Percentiles rank a stretch among this genome's conserved stretches.
Evolutionary conservation across 2,329 filamentous ascomycete species (phyloP).

Genomic region (Curvularia lunata): DNA sequence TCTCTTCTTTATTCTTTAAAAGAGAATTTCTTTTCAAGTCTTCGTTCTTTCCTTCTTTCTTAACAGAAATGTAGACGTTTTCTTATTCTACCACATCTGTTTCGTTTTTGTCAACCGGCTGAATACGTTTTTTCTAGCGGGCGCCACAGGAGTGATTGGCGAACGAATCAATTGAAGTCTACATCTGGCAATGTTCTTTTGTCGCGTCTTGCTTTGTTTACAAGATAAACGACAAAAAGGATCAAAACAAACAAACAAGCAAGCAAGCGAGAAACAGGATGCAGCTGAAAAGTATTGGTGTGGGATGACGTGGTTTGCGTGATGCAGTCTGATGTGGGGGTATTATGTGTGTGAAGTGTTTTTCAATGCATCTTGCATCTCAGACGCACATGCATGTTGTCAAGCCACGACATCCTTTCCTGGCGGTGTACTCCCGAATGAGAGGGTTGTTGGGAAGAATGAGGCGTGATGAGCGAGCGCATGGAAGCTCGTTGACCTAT

Average conservation of each 20-base stretch:
- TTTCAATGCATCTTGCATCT: slow-evolving; percentile 1
- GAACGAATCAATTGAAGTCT: background rate
- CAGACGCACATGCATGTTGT: background rate
- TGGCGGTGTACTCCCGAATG: background rate
- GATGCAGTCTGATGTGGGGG: slow-evolving; percentile 1
- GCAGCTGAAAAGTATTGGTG: background rate
- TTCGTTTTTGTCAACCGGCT: background rate
- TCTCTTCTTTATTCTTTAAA: background rate
- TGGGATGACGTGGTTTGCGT: slow-evolving; percentile 5
- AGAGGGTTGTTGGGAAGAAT: background rate
- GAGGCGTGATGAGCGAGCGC: background rate
- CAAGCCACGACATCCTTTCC: slow-evolving; percentile 1
- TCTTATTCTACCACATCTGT: background rate
- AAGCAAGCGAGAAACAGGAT: background rate
- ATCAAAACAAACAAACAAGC: background rate
- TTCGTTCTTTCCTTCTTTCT: background rate
- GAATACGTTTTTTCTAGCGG: background rate
- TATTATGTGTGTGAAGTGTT: background rate
- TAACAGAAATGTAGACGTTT: background rate
- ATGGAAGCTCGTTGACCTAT: background rate
- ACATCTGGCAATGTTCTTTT: background rate
- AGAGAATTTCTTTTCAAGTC: background rate
- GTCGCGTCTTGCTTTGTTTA: background rate
- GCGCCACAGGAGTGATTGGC: background rate
- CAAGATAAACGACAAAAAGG: background rate